Conservation (phyloP, 2,329 filamentous ascomycete species). For the Blumeriella jaapii region DNA sequence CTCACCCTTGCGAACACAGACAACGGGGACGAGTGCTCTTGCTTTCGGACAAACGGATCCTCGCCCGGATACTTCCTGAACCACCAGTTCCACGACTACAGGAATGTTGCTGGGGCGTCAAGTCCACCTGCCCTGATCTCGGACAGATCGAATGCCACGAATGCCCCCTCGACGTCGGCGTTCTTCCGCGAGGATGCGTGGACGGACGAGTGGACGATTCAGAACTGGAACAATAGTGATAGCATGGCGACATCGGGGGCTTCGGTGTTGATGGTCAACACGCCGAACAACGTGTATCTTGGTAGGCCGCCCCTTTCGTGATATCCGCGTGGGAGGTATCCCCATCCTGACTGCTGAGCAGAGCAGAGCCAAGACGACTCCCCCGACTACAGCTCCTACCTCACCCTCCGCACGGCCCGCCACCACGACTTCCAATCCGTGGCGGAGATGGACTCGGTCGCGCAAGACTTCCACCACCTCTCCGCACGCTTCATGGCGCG, state of each 20-base stretch:
- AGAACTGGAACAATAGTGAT: constrained; percentile 25
- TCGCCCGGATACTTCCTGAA: constrained; percentile 22
- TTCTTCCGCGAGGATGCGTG: constrained; percentile 18
- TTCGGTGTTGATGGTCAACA: constrained; percentile 21
- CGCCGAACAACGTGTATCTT: constrained; percentile 24
- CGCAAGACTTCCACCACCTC: constrained; percentile 21
- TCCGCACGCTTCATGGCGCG: constrained; percentile 24
- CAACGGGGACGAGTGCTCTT: constrained; percentile 21
- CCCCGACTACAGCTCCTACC: constrained; percentile 19
- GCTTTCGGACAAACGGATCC: constrained; percentile 21
- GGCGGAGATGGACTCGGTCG: constrained; percentile 22
- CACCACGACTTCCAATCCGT: constrained; percentile 21
- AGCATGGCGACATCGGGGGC: constrained; percentile 11
- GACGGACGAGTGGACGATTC: constrained; percentile 21
- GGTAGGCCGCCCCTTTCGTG: constrained; percentile 10
- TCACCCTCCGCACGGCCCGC: constrained; percentile 25
- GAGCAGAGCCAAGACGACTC: constrained; percentile 14
- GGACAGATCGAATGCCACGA: constrained; percentile 10
- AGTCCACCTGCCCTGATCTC: constrained; percentile 13
- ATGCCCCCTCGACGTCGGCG: constrained; percentile 14
- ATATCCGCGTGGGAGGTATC: not conserved
- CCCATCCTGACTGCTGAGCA: constrained; percentile 3
- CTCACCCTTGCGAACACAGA: constrained; percentile 17
- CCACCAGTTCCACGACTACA: constrained; percentile 24
- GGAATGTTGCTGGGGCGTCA: constrained; percentile 13